Percentiles rank a stretch among this genome's conserved stretches.
Evolutionary conservation across 805 yeast species (phyloP).

Genomic region (Ascoidea asiatica): DNA sequence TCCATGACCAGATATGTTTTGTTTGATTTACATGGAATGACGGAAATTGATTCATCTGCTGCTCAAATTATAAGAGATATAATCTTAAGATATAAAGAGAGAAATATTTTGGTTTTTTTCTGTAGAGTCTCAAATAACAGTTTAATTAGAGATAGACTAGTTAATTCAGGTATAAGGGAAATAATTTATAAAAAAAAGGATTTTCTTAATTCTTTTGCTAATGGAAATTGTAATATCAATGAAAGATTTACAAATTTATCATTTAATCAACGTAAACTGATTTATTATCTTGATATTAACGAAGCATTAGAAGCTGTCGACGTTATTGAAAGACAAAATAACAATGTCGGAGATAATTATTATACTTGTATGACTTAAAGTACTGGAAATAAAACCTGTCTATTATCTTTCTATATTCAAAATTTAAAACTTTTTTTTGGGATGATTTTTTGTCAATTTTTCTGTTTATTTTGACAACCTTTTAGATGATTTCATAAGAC

Average conservation of each 20-base stretch:
- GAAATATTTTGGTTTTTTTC: conserved; percentile 44
- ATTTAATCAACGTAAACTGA: no score
- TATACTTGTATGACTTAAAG: no score
- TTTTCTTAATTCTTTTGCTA: neutral
- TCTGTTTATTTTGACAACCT: no score
- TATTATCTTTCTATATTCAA: no score
- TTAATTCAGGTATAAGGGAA: neutral
- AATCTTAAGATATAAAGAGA: conserved; percentile 37
- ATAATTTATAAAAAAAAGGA: neutral
- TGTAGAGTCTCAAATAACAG: conserved; percentile 40
- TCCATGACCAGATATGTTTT: conserved; percentile 43
- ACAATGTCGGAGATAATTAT: no score
- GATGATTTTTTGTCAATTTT: no score
- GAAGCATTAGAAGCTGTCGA: neutral
- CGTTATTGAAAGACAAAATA: neutral
- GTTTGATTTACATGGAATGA: conserved; percentile 75
- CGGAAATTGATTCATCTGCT: conserved; percentile 67
- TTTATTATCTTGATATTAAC: neutral
- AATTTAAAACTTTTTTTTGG: no score
- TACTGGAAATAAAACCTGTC: no score
- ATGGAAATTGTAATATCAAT: neutral
- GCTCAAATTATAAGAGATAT: conserved; percentile 57
- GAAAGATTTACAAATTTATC: no score
- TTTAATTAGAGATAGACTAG: conserved; percentile 16
- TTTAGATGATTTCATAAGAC: no score